These are phyloP conservation scores for Rhododendron griersonianum DNA, from an alignment of 148 eudicot genomes.

Conservation along the genomic window DNA sequence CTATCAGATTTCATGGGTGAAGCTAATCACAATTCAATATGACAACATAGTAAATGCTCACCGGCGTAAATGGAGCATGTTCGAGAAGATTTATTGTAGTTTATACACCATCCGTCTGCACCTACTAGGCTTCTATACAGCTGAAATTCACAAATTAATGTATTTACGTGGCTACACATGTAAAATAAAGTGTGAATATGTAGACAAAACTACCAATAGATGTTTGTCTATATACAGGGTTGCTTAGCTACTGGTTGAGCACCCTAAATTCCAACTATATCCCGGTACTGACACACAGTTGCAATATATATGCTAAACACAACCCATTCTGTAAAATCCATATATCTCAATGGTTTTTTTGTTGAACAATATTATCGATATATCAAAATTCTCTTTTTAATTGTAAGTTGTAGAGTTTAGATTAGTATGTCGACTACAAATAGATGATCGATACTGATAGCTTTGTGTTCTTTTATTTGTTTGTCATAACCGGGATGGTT, in stretches of 20 bases:
- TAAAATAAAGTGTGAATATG: not conserved
- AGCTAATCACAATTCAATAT: not conserved
- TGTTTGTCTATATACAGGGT: not conserved
- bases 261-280: not conserved
- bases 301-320: not conserved
- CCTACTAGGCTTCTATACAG: slow-evolving; percentile 65
- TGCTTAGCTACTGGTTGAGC: not conserved
- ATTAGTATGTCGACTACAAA: not conserved
- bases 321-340: not conserved
- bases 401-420: not conserved
- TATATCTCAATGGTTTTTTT: not conserved
- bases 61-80: slow-evolving; percentile 82
- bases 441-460: not conserved
- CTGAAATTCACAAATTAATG: slow-evolving; percentile 32
- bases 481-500: not conserved
- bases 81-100: slow-evolving; percentile 66
- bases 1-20: not conserved
- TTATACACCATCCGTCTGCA: slow-evolving; percentile 89
- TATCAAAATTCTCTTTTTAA: not conserved
- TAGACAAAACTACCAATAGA: not conserved
- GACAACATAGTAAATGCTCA: slow-evolving; percentile 15
- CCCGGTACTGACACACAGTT: not conserved
- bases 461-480: not conserved
- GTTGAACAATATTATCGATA: not conserved
- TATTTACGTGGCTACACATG: not conserved